Conservation (phyloP, 768 basidiomycete genomes). For the Boletus rubescentipes region DNA sequence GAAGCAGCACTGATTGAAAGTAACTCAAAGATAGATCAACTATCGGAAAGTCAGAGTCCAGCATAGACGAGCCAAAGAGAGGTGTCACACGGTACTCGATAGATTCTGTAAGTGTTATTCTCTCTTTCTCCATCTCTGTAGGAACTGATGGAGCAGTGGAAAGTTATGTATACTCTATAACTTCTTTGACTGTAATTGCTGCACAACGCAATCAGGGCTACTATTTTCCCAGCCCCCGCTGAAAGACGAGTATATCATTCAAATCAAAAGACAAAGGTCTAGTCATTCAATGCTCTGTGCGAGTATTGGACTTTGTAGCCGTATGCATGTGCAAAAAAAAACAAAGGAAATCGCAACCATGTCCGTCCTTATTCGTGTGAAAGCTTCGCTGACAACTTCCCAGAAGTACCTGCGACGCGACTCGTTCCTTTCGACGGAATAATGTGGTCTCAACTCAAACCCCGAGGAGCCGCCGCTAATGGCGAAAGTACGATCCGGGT, state of each 20-base stretch:
- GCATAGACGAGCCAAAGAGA: not conserved
- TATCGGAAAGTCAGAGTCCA: not conserved
- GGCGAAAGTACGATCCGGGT: not conserved
- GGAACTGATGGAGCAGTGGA: not conserved
- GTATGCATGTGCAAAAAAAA: not conserved
- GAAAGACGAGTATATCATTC: not conserved
- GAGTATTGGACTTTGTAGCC: not conserved
- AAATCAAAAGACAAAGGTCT: not conserved
- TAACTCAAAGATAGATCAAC: not conserved
- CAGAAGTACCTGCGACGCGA: not conserved
- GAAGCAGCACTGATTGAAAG: slow-evolving; percentile 2
- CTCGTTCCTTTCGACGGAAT: not conserved
- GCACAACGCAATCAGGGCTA: not conserved
- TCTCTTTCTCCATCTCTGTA: not conserved
- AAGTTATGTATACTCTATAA: not conserved
- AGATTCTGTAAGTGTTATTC: not conserved
- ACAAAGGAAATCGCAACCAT: not conserved
- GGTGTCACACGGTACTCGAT: not conserved
- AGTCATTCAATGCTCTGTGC: not conserved
- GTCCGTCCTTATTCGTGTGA: not conserved
- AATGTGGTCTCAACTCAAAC: not conserved
- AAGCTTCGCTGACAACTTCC: too few relatives aligned
- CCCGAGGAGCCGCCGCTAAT: not conserved
- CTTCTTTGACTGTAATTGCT: not conserved
- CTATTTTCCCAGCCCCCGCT: too few relatives aligned